A percentile compares a stretch with the other conserved stretches of the same genome.
Evolutionary conservation across 2,329 filamentous ascomycete genomes (phyloP).

Genomic region (Microsporum ferrugineum): DNA sequence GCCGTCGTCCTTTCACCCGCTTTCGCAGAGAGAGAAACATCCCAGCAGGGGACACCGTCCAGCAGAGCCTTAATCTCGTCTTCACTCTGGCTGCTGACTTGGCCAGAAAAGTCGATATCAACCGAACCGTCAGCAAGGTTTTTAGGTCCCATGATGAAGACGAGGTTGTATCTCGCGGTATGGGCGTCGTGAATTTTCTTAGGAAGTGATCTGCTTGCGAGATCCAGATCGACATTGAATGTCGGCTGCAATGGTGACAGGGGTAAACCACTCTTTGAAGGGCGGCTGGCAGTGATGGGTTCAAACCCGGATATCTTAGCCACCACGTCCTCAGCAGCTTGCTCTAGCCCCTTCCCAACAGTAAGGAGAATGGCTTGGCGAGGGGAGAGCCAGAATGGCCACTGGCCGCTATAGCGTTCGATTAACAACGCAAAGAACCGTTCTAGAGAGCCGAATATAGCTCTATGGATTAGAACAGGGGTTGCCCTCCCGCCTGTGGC

Average conservation of each 20-base stretch:
- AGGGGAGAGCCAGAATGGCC: conserved; percentile 83
- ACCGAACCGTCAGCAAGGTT: conserved; percentile 50
- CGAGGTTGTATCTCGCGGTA: conserved; percentile 57
- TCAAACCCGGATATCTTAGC: conserved; percentile 37
- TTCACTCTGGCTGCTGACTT: conserved; percentile 33
- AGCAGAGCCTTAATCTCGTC: conserved; percentile 20
- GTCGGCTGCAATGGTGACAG: conserved; percentile 46
- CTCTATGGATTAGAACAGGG: conserved; percentile 75
- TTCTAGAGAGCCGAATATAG: conserved; percentile 74
- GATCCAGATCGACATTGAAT: conserved; percentile 60
- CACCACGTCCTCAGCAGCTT: conserved; percentile 41
- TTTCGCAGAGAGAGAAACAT: conserved; percentile 6
- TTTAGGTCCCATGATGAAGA: conserved; percentile 59
- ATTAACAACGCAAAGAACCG: conserved; percentile 75
- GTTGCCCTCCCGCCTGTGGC: conserved; percentile 46
- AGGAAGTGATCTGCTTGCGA: conserved; percentile 48
- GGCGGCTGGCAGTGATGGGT: conserved; percentile 5
- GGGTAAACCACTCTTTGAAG: conserved; percentile 12
- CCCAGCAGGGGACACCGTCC: conserved; percentile 14
- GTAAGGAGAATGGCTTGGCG: conserved; percentile 64
- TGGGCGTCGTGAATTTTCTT: conserved; percentile 65
- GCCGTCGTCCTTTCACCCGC: conserved; percentile 5
- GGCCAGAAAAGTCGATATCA: conserved; percentile 31
- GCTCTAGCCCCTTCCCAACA: conserved; percentile 46
- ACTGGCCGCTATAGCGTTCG: conserved; percentile 67